Percentiles rank a stretch among this genome's conserved stretches.
Evolutionary conservation across 2,329 filamentous ascomycete species (phyloP).

Genomic region (Fusarium keratoplasticum): DNA sequence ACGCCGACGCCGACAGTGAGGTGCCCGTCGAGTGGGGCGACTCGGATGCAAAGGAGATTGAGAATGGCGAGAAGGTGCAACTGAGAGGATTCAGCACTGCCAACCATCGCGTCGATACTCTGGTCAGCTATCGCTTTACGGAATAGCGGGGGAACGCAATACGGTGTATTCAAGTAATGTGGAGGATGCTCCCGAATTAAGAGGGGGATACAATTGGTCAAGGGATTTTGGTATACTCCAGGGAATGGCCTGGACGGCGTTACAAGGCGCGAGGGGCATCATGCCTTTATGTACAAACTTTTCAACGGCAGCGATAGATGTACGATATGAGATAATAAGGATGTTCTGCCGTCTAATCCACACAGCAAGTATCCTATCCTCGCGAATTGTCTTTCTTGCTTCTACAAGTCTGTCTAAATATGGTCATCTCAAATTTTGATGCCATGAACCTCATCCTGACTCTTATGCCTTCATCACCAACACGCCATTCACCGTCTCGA

Average conservation of each 20-base stretch:
- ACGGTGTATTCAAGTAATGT: not conserved
- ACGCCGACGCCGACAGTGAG: conserved; percentile 95
- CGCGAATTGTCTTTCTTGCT: not conserved
- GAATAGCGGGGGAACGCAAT: conserved; percentile 13
- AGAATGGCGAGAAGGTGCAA: conserved; percentile 94
- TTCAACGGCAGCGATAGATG: conserved; percentile 24
- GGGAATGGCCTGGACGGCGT: conserved; percentile 34
- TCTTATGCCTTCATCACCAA: conserved; percentile 23
- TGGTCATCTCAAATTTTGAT: not conserved
- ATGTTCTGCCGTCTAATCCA: conserved; percentile 30
- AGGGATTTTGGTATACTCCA: conserved; percentile 16
- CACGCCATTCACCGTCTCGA: conserved; percentile 34
- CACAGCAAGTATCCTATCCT: not conserved
- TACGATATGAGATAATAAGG: conserved; percentile 32
- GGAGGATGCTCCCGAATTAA: not conserved
- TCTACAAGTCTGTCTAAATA: conserved; percentile 3
- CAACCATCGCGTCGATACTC: conserved; percentile 91
- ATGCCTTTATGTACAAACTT: conserved; percentile 19
- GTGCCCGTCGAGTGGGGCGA: conserved; percentile 99
- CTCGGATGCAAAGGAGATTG: conserved; percentile 96
- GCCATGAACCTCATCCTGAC: not conserved
- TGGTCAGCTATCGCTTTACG: conserved; percentile 86
- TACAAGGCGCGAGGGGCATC: conserved; percentile 27
- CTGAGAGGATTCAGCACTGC: conserved; percentile 95
- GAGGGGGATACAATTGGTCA: not conserved